These are phyloP conservation scores for Cicer judaicum DNA, from an alignment of 306 rosid species.

Conservation along the genomic window DNA sequence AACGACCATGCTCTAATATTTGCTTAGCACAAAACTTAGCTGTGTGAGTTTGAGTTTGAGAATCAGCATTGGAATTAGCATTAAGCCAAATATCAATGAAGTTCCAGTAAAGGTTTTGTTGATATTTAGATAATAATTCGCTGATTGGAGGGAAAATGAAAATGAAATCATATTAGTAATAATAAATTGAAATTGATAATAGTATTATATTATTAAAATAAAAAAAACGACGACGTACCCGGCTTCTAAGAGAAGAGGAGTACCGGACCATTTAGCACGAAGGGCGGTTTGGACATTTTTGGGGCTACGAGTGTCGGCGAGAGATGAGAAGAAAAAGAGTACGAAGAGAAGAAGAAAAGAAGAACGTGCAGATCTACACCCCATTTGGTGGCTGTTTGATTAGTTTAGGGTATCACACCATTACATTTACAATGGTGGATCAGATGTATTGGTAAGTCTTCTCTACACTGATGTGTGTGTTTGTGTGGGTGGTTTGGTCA, in stretches of 20 bases:
- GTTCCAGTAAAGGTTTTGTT: conserved; percentile 69
- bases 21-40: conserved; percentile 75
- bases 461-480: background rate
- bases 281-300: conserved; percentile 85
- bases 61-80: conserved; percentile 24
- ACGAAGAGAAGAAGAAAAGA: background rate
- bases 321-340: conserved; percentile 29
- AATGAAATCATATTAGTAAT: background rate
- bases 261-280: conserved; percentile 85
- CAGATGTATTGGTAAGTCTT: background rate
- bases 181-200: background rate
- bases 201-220: no score
- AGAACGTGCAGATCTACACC: conserved; percentile 12
- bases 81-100: conserved; percentile 78
- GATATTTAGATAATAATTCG: conserved; percentile 78
- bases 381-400: background rate
- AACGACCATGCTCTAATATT: conserved; percentile 56
- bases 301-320: conserved; percentile 55
- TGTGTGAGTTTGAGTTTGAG: conserved; percentile 31
- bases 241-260: conserved; percentile 91
- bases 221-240: conserved; percentile 52
- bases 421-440: no score
- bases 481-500: background rate
- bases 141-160: conserved; percentile 42
- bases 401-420: no score